These are phyloP conservation scores for Exserohilum rostratum DNA, from an alignment of 2,329 filamentous ascomycete genomes.

Conservation along the genomic window DNA sequence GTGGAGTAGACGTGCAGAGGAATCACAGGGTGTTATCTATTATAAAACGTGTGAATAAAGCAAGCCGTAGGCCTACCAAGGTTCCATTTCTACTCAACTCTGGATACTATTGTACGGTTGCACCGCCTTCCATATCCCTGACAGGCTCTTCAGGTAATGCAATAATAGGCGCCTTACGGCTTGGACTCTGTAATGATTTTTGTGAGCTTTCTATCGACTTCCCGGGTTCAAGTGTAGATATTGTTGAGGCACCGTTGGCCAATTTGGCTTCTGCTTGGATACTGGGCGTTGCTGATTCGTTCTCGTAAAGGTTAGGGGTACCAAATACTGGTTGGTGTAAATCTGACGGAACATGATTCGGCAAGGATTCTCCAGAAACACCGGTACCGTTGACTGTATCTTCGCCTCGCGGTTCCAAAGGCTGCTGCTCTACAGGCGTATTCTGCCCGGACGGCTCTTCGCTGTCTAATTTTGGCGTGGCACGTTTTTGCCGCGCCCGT, in stretches of 20 bases:
- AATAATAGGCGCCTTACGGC: conserved; percentile 52
- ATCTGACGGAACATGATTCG: conserved; percentile 3
- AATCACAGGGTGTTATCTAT: background rate
- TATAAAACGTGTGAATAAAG: background rate
- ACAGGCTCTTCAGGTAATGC: conserved; percentile 50
- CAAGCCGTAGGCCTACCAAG: background rate
- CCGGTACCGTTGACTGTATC: conserved; percentile 7
- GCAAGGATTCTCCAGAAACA: background rate
- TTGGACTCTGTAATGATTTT: conserved; percentile 33
- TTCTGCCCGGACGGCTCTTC: conserved; percentile 20
- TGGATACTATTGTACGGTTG: conserved; percentile 21
- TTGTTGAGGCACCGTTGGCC: conserved; percentile 17
- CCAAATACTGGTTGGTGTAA: background rate
- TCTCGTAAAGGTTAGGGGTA: conserved; percentile 23
- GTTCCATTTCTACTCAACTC: conserved; percentile 6
- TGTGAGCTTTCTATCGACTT: conserved; percentile 19
- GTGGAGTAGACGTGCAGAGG: background rate
- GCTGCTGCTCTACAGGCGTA: conserved; percentile 1
- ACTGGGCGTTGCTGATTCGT: conserved; percentile 27
- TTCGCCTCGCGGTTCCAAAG: background rate
- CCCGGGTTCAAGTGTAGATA: conserved; percentile 16
- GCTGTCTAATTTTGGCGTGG: conserved; percentile 34
- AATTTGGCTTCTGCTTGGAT: conserved; percentile 32
- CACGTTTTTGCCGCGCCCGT: conserved; percentile 68
- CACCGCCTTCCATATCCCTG: conserved; percentile 46